Percentiles rank a stretch among this genome's conserved stretches.
phyloP scores from a whole-genome alignment of 306 rosid species.

The Betula pendula region DNA sequence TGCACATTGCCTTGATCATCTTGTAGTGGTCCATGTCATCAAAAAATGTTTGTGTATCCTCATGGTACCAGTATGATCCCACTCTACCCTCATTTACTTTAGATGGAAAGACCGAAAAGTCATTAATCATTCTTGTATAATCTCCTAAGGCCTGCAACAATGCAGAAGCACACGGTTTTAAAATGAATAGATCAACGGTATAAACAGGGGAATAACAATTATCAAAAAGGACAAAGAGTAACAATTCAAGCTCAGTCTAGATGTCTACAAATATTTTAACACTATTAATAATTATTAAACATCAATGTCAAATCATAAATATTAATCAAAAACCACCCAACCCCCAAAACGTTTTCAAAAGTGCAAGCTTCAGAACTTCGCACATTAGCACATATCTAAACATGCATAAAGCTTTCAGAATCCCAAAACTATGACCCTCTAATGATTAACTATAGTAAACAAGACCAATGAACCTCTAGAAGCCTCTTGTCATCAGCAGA shows the following conservation, averaged over 20 bases:
- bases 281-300: neutral
- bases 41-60: slow-evolving; percentile 66
- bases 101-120: slow-evolving; percentile 54
- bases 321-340: neutral
- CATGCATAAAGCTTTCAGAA: neutral
- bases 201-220: neutral
- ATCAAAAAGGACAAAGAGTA: neutral
- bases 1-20: slow-evolving; percentile 79
- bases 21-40: slow-evolving; percentile 80
- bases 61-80: slow-evolving; percentile 73
- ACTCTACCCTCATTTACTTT: slow-evolving; percentile 62
- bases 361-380: neutral
- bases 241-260: neutral
- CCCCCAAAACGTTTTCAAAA: neutral
- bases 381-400: neutral
- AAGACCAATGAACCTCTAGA: neutral
- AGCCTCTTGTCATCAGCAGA: neutral
- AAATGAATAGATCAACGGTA: neutral
- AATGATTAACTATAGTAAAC: neutral
- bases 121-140: slow-evolving; percentile 64
- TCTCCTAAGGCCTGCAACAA: slow-evolving; percentile 71
- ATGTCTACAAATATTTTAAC: neutral
- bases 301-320: neutral
- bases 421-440: neutral
- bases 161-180: neutral